Base-by-base conservation (phyloP, 768 basidiomycete species). In the Lactarius psammicola region DNA sequence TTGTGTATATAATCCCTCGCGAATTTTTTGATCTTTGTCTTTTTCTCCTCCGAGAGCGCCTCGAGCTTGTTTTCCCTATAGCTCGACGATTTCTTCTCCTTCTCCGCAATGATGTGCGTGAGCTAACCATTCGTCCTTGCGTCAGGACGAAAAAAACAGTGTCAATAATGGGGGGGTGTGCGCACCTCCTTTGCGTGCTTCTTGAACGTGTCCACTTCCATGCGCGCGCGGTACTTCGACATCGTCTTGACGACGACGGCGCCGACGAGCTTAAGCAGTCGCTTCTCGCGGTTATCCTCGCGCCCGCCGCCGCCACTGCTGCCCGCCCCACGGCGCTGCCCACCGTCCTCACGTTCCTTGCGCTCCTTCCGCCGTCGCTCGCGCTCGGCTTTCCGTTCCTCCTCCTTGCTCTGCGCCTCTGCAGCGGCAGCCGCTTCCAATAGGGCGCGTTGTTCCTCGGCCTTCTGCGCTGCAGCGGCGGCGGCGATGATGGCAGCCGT, bases 161-260 rank as follows among this genome's bases (percentile, higher is more conserved):
- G 30, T 63, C 2, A 9, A 46, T 28, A 53, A 62, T 57, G 42
- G 38, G 62, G 61, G n/a, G 13, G 49, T 3, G 23, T 6, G 73
- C 83, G 66, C 68, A 94, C 96, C 85, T 98, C 94, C 74, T 94
- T 94, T 2, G 97, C 97, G 73, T 97, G 87, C 74, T 88, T 88
- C 82, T 99, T 99, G 84, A 98, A 98, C 60, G 81, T 75, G 8
- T 97, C 94, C 58, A 84, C 83, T 62, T 87, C 84, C 75, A 97
- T 83, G 54, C 86, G 78, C 61, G 87, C 81, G 59, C 86, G 81
- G 73, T 98, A 88, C 79, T 95, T 97, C 64, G 88, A 90, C 94
- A 98, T 95, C 64, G 82, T 87, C 76, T 87, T 90, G 44, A 99
- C 96, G 46, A 99, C 96, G 7, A 96, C 87, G 1, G 87, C 86